These are phyloP conservation scores for Cylindrotheca closterium DNA, from an alignment of 108 stramenopile species.

Conservation along the genomic window DNA sequence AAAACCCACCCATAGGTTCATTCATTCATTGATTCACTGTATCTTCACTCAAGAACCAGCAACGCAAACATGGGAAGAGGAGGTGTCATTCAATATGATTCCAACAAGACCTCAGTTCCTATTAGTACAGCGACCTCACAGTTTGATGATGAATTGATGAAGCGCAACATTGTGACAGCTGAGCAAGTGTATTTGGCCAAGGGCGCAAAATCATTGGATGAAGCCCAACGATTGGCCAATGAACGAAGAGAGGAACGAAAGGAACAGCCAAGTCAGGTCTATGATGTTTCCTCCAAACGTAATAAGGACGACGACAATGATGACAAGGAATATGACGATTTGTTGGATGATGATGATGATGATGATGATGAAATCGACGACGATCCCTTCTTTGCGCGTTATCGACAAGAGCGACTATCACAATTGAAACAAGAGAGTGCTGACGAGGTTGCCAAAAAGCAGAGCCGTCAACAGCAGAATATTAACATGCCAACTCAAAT, in stretches of 20 bases:
- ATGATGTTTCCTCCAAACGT: background rate
- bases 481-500: slow-evolving; percentile 37
- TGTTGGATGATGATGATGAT: slow-evolving; percentile 33
- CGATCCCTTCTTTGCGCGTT: slow-evolving; percentile 54
- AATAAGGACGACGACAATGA: slow-evolving; percentile 11
- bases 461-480: background rate
- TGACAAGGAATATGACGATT: too few relatives aligned
- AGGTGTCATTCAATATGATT: slow-evolving; percentile 63
- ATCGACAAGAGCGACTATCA: slow-evolving; percentile 52
- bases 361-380: slow-evolving; percentile 36
- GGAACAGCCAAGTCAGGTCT: background rate
- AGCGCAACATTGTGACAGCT: slow-evolving; percentile 55
- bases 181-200: slow-evolving; percentile 80
- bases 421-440: slow-evolving; percentile 39
- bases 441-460: background rate
- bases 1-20: background rate
- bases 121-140: slow-evolving; percentile 63
- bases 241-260: slow-evolving; percentile 10
- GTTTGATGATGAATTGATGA: slow-evolving; percentile 84
- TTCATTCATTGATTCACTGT: background rate
- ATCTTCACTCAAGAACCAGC: background rate
- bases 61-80: slow-evolving; percentile 48
- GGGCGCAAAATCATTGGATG: slow-evolving; percentile 58
- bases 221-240: slow-evolving; percentile 49
- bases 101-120: slow-evolving; percentile 51